These are phyloP conservation scores for Blumeria hordei DNA, from an alignment of 2,329 filamentous ascomycete species.

Conservation along the genomic window DNA sequence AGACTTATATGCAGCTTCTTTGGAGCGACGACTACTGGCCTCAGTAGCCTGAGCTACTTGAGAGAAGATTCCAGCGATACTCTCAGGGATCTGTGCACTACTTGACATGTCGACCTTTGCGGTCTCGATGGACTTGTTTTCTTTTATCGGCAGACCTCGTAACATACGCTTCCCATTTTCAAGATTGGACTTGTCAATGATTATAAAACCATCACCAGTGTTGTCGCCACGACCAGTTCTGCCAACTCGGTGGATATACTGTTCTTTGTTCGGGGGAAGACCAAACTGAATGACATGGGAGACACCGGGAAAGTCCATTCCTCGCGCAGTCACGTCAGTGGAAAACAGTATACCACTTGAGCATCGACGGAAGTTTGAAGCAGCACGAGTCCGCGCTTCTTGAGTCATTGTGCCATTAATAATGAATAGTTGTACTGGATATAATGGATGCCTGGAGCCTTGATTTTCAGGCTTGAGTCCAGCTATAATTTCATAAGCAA, in stretches of 20 bases:
- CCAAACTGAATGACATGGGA: constrained; percentile 57
- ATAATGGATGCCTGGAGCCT: constrained; percentile 10
- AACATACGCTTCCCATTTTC: constrained; percentile 8
- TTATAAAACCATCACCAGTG: constrained; percentile 33
- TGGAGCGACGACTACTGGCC: constrained; percentile 8
- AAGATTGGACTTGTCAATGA: constrained; percentile 9
- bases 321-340: constrained; percentile 58
- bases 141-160: constrained; percentile 11
- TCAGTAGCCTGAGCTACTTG: constrained; percentile 12
- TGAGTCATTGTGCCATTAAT: constrained; percentile 71
- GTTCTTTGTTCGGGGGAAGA: constrained; percentile 35
- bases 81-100: constrained; percentile 14
- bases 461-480: constrained; percentile 6
- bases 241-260: constrained; percentile 55
- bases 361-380: constrained; percentile 45
- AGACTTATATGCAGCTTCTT: constrained; percentile 11
- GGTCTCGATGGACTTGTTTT: constrained; percentile 9
- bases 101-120: constrained; percentile 14
- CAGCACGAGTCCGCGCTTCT: constrained; percentile 36
- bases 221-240: constrained; percentile 56
- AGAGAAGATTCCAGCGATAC: constrained; percentile 9
- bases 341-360: constrained; percentile 44
- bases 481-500: constrained; percentile 32
- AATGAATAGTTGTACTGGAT: constrained; percentile 10
- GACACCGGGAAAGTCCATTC: constrained; percentile 65